Evolutionary conservation across 371 early-diverging fungal genomes (phyloP).

Genomic region (Cokeromyces recurvatus): DNA sequence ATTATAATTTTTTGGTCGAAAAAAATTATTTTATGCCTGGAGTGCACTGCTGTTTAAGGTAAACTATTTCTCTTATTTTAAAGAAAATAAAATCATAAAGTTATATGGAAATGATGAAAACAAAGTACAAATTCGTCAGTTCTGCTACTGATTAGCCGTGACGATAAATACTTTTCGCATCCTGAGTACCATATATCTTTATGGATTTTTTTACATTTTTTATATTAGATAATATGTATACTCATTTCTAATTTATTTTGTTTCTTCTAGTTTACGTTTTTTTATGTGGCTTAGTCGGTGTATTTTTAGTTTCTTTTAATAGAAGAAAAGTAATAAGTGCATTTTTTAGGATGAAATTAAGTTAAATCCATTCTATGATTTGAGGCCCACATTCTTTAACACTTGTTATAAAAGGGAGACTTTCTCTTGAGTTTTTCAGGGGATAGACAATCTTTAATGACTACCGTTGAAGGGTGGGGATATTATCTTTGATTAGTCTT

Average conservation of each 20-base stretch:
- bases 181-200: slow-evolving; percentile 10
- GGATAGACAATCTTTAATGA: slow-evolving; percentile 8
- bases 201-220: slow-evolving; percentile 1
- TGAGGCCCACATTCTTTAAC: slow-evolving; percentile 29
- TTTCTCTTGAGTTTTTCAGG: slow-evolving; percentile 29
- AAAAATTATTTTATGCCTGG: too few species aligned
- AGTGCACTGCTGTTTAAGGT: slow-evolving; percentile 1
- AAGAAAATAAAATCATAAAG: slow-evolving; percentile 1
- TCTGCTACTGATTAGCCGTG: slow-evolving; percentile 42
- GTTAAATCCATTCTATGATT: slow-evolving; percentile 50
- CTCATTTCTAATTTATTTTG: too few species aligned
- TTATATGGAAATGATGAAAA: slow-evolving; percentile 25
- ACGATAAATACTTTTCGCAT: slow-evolving; percentile 21
- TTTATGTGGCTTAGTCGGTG: too few species aligned
- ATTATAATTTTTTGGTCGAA: too few species aligned
- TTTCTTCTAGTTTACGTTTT: too few species aligned
- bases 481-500: not conserved
- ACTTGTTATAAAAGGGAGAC: slow-evolving; percentile 12
- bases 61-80: not conserved
- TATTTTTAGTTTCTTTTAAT: too few species aligned
- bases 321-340: too few species aligned
- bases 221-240: slow-evolving; percentile 5
- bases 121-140: slow-evolving; percentile 35
- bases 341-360: slow-evolving; percentile 32
- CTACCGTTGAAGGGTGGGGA: slow-evolving; percentile 30